Percentiles rank a stretch among this genome's conserved stretches.
Evolutionary conservation across 23 red algal genomes (phyloP).

Genomic region (Agarophyton chilense): DNA sequence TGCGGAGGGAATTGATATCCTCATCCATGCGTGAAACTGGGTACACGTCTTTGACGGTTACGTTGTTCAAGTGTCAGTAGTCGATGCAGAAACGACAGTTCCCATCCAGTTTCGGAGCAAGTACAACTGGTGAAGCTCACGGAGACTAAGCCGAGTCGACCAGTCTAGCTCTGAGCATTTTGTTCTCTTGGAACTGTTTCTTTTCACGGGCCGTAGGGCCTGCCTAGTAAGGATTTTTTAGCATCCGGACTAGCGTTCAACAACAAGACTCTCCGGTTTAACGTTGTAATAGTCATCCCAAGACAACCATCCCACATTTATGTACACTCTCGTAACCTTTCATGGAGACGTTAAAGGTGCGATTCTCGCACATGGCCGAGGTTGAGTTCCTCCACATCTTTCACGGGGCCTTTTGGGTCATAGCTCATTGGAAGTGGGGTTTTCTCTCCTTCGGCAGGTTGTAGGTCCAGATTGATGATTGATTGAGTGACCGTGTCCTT

Average conservation of each 20-base stretch:
- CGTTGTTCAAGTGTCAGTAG: neutral
- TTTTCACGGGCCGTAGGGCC: slow-evolving; percentile 18
- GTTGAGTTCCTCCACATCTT: neutral
- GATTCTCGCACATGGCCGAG: neutral
- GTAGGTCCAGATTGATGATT: no score
- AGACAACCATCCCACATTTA: slow-evolving; percentile 32
- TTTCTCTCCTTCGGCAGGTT: neutral
- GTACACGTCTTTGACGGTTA: slow-evolving; percentile 1
- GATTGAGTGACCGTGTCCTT: no score
- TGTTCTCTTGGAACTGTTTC: neutral
- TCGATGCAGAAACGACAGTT: no score
- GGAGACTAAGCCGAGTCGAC: no score
- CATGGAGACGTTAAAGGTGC: neutral
- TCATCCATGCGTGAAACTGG: neutral
- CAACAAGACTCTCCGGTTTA: slow-evolving; percentile 18
- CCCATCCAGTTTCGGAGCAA: no score
- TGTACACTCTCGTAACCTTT: neutral
- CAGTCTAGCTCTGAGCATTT: neutral
- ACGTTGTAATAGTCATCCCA: slow-evolving; percentile 25
- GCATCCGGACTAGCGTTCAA: neutral
- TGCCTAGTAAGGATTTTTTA: slow-evolving; percentile 16
- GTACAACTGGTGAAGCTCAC: no score
- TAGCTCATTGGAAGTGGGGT: neutral
- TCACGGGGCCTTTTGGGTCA: neutral
- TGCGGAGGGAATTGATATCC: neutral